Conservation (phyloP, 2,329 filamentous ascomycete species). For the Cladosporium phlei region DNA sequence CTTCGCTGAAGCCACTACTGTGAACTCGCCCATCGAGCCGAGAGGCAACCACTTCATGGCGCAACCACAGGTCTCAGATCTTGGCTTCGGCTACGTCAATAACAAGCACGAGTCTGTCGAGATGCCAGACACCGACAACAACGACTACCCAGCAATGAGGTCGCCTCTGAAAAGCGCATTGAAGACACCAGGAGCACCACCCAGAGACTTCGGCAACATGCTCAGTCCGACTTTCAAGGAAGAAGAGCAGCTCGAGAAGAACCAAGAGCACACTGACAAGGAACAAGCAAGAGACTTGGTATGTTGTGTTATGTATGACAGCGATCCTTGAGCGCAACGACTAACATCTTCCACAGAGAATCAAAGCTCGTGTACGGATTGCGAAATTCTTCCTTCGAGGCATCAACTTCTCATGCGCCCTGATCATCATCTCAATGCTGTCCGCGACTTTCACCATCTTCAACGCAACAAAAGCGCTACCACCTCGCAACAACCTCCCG, state of each 20-base stretch:
- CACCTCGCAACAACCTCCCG: constrained; percentile 72
- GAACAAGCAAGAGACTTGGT: constrained; percentile 85
- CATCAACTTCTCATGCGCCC: constrained; percentile 93
- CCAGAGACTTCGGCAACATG: constrained; percentile 64
- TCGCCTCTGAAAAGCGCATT: constrained; percentile 80
- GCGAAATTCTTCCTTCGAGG: constrained; percentile 93
- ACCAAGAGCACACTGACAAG: constrained; percentile 74
- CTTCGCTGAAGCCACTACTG: constrained; percentile 75
- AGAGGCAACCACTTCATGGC: constrained; percentile 51
- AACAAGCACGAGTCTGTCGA: constrained; percentile 53
- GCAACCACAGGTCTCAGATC: constrained; percentile 72
- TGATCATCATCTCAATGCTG: constrained; percentile 90
- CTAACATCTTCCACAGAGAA: constrained; percentile 61
- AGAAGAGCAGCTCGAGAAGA: constrained; percentile 72
- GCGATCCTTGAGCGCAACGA: background rate
- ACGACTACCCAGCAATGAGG: constrained; percentile 62
- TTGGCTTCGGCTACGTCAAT: constrained; percentile 87
- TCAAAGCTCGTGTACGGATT: constrained; percentile 84
- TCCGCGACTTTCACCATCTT: constrained; percentile 87
- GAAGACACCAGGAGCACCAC: constrained; percentile 79
- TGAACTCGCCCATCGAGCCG: constrained; percentile 69
- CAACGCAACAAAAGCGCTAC: constrained; percentile 73
- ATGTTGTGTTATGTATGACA: constrained; percentile 39
- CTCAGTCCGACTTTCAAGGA: constrained; percentile 91
- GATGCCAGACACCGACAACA: constrained; percentile 48